Evolutionary conservation across 257 asterid species (phyloP), one percentile per base, ranked within the genome.

Genomic region (Nemophila menziesii): DNA sequence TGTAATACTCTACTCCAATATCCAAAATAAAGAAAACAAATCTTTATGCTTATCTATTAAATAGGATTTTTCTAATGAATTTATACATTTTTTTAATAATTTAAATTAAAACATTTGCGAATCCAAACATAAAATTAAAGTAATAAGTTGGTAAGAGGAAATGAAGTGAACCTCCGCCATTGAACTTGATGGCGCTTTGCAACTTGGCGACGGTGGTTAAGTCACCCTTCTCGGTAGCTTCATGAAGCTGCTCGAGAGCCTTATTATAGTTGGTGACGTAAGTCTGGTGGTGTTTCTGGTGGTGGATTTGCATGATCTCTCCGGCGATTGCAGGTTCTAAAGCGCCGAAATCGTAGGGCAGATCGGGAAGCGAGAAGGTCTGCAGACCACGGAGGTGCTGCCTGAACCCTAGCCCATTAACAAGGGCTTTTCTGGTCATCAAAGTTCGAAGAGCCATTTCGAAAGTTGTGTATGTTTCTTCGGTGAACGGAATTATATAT

Each of bases 211-310:
- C 67, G 48, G 86, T 46, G 49, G 81, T 46, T 10, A 79, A 66
- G 18, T 87, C 97, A 14, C 86, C 93, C 57, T 71, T 73, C 33
- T 74, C 16, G 23, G 75, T 52, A 39, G 95, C 97, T 22, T 63
- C 59, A 44, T 78, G 74, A 33, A 87, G 93, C 69, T 80, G 95
- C 59, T 87, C 93, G 10, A 87, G 70, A 22, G 95, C 89, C 43
- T 83, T 83, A 43, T 87, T 87, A 78, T 67, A 87, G 63, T 87
- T 87, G 33, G 92, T 83, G 64, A 87, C 53, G 72, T 87, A 87
- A 49, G 97, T 52, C 69, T 77, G 92, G 55, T 87, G 97, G 48
- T 87, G 97, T 74, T 83, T 87, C 77, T 87, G 89, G 76, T 87
- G 95, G 74, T 83, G 97, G 46, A 87, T 69, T 63, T 80, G 76